phyloP scores from a whole-genome alignment of 1,284 basidiomycete genomes.

The Apiotrichum sp. region DNA sequence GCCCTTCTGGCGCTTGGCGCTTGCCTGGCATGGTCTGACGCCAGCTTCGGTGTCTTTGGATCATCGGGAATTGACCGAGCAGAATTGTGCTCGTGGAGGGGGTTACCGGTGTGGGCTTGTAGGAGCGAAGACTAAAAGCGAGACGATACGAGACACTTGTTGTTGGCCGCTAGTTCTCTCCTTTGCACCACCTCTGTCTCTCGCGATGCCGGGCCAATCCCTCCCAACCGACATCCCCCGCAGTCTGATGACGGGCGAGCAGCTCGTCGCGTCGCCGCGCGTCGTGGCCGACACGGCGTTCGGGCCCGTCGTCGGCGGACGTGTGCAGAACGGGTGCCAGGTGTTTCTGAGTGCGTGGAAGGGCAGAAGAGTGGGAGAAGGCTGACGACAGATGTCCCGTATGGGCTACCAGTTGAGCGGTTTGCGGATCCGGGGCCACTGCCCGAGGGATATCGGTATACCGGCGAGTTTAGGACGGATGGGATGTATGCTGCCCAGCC shows the following conservation, averaged over 20 bases:
- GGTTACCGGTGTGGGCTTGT: no score
- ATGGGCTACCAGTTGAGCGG: constrained; percentile 58
- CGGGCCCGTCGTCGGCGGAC: constrained; percentile 27
- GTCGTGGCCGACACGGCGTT: constrained; percentile 21
- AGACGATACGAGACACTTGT: no score
- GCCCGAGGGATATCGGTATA: constrained; percentile 54
- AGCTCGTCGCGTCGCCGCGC: constrained; percentile 24
- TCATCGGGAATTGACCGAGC: no score
- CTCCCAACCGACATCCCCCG: constrained; percentile 16
- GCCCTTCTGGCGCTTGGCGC: no score
- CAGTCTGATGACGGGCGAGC: constrained; percentile 32
- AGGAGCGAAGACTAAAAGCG: no score
- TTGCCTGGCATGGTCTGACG: no score
- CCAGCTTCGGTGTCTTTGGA: no score
- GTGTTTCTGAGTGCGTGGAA: constrained; percentile 33
- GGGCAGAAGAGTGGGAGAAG: background rate
- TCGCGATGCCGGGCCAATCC: background rate
- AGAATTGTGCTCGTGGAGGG: no score
- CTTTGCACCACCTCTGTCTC: constrained; percentile 8
- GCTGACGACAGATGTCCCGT: constrained; percentile 59
- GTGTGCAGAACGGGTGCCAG: constrained; percentile 27
- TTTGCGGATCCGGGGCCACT: constrained; percentile 61
- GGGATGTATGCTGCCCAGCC: constrained; percentile 46
- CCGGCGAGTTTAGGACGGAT: constrained; percentile 58
- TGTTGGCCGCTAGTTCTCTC: background rate